Conservation (phyloP, 2,329 filamentous ascomycete species). For the Microdochium trichocladiopsis region DNA sequence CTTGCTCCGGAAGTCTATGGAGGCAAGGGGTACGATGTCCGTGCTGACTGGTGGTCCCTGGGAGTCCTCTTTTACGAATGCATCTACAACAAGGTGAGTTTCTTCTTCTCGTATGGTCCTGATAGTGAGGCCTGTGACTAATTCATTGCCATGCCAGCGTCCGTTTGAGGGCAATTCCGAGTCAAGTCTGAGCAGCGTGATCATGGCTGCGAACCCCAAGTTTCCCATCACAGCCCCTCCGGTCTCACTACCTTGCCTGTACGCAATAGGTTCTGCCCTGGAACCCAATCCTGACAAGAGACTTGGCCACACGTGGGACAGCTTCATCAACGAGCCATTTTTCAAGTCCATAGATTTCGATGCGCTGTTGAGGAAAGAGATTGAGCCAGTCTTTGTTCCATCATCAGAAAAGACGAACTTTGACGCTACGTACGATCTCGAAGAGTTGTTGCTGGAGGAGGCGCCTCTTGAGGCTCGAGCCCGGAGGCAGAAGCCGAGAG, state of each 20-base stretch:
- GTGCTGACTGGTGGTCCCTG: constrained; percentile 98
- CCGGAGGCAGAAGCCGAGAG: constrained; percentile 86
- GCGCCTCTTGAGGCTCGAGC: constrained; percentile 90
- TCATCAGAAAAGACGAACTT: constrained; percentile 99
- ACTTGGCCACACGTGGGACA: constrained; percentile 81
- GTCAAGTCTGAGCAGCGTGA: constrained; percentile 69
- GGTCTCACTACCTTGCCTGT: constrained; percentile 80
- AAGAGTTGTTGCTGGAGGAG: constrained; percentile 89
- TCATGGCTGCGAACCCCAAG: constrained; percentile 73
- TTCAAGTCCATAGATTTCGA: constrained; percentile 82
- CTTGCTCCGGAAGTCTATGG: constrained; percentile 92
- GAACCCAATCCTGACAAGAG: constrained; percentile 73
- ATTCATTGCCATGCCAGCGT: constrained; percentile 43
- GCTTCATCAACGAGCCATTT: constrained; percentile 83
- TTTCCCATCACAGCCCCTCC: constrained; percentile 91
- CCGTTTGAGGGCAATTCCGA: constrained; percentile 91
- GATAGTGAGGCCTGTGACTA: background rate
- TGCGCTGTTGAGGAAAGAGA: constrained; percentile 75
- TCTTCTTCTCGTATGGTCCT: background rate
- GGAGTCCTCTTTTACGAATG: constrained; percentile 99
- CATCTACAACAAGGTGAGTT: constrained; percentile 89
- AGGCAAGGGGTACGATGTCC: constrained; percentile 79
- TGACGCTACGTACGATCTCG: constrained; percentile 94
- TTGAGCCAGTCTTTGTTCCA: constrained; percentile 86
- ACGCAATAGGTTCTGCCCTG: constrained; percentile 78